phyloP scores from a whole-genome alignment of 2,329 filamentous ascomycete genomes.

The Curvularia spicifera region DNA sequence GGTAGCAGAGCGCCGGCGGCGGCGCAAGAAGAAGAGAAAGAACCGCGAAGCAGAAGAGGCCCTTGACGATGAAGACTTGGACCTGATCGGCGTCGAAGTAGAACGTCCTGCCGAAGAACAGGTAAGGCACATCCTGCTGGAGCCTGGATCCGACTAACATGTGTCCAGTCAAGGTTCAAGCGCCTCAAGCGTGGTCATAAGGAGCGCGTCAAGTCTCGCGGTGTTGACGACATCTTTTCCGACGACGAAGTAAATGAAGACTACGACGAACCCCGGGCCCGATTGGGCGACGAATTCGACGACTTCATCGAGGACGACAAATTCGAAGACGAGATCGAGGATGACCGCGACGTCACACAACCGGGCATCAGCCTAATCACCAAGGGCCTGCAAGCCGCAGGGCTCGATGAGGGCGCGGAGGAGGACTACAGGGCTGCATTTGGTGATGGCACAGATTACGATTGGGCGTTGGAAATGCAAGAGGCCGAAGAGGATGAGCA shows the following conservation, averaged over 20 bases:
- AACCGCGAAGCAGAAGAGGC: slow-evolving; percentile 78
- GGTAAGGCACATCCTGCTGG: slow-evolving; percentile 56
- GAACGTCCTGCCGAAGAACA: slow-evolving; percentile 71
- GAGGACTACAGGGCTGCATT: slow-evolving; percentile 98
- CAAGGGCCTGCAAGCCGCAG: slow-evolving; percentile 77
- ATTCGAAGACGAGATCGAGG: slow-evolving; percentile 80
- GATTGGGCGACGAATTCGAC: slow-evolving; percentile 49
- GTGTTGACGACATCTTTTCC: slow-evolving; percentile 91
- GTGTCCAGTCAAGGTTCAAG: slow-evolving; percentile 83
- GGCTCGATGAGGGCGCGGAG: slow-evolving; percentile 87
- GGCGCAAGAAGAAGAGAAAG: slow-evolving; percentile 78
- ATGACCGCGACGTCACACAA: slow-evolving; percentile 80
- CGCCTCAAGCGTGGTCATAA: slow-evolving; percentile 91
- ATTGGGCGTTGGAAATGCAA: slow-evolving; percentile 90
- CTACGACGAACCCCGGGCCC: slow-evolving; percentile 50
- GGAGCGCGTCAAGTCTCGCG: slow-evolving; percentile 69
- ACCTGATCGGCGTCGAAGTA: slow-evolving; percentile 85
- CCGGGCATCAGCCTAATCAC: slow-evolving; percentile 73
- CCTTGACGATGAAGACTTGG: slow-evolving; percentile 93
- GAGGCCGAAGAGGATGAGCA: slow-evolving; percentile 81
- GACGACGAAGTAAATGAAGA: slow-evolving; percentile 82
- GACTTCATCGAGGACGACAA: slow-evolving; percentile 98
- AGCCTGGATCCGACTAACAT: slow-evolving; percentile 22
- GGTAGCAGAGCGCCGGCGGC: slow-evolving; percentile 61
- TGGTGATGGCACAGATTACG: slow-evolving; percentile 92